phyloP scores from a whole-genome alignment of 768 basidiomycete species.

The Clathrus columnatus region DNA sequence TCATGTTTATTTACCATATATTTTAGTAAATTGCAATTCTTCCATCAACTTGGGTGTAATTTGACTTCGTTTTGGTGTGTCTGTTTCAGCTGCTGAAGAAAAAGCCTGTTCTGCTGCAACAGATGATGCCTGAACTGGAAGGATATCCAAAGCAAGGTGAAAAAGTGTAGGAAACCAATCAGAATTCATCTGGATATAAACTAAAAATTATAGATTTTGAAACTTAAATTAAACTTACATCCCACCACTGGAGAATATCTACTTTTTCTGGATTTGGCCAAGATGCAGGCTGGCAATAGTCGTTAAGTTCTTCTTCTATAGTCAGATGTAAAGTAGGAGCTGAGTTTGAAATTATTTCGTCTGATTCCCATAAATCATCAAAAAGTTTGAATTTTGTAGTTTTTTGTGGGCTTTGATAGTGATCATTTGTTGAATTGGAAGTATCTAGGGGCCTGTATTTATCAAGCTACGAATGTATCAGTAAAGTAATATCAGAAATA shows the following conservation, averaged over 20 bases:
- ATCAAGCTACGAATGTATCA: no score
- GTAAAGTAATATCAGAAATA: no score
- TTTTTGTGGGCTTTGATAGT: no score
- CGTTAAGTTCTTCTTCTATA: neutral
- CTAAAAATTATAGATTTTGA: neutral
- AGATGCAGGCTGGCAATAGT: neutral
- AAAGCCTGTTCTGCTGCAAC: constrained; percentile 12
- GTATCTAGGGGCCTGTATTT: no score
- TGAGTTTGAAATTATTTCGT: neutral
- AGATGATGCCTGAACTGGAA: constrained; percentile 13
- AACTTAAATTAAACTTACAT: constrained; percentile 1
- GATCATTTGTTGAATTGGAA: no score
- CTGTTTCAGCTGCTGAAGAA: constrained; percentile 8
- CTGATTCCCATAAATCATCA: neutral
- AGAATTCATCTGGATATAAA: constrained; percentile 3
- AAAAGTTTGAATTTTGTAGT: no score
- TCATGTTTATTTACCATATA: neutral
- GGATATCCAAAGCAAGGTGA: constrained; percentile 10
- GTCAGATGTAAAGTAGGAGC: neutral
- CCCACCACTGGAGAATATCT: neutral
- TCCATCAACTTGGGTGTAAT: constrained; percentile 1
- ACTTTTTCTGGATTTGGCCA: neutral
- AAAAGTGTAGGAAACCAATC: constrained; percentile 9
- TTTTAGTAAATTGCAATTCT: constrained; percentile 1
- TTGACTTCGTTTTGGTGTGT: neutral